Conservation (phyloP, 1,284 basidiomycete species). For the Papiliotrema flavescens region DNA sequence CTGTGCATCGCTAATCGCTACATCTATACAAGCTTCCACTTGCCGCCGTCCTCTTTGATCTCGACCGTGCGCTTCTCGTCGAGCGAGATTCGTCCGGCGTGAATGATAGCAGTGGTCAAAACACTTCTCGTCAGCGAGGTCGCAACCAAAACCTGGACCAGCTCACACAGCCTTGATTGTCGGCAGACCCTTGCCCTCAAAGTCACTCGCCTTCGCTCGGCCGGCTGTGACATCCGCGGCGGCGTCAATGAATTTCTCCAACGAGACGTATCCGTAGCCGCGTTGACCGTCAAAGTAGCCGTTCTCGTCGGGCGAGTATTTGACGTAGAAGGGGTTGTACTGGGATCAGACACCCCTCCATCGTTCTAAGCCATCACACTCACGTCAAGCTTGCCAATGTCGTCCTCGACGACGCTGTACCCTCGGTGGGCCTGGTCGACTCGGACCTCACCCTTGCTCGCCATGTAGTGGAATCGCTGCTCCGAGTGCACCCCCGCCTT, state of each 20-base stretch:
- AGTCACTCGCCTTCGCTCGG: slow-evolving; percentile 60
- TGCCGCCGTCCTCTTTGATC: slow-evolving; percentile 62
- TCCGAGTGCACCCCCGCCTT: slow-evolving; percentile 65
- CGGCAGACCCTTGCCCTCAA: slow-evolving; percentile 73
- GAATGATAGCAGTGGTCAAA: slow-evolving; percentile 83
- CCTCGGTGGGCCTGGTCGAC: slow-evolving; percentile 92
- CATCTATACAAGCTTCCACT: slow-evolving; percentile 59
- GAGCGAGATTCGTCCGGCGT: slow-evolving; percentile 81
- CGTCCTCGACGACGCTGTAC: slow-evolving; percentile 78
- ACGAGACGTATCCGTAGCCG: slow-evolving; percentile 82
- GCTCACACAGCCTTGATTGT: slow-evolving; percentile 62
- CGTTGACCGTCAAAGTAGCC: slow-evolving; percentile 90
- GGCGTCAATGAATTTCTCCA: slow-evolving; percentile 79
- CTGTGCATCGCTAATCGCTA: too few relatives aligned
- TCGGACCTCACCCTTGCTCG: slow-evolving; percentile 82
- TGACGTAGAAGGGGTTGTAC: slow-evolving; percentile 92
- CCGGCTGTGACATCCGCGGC: slow-evolving; percentile 64
- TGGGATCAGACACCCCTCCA: slow-evolving; percentile 15
- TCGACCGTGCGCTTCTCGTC: slow-evolving; percentile 79
- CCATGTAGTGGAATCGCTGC: slow-evolving; percentile 94
- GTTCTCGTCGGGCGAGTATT: slow-evolving; percentile 84
- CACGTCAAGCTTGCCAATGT: slow-evolving; percentile 58
- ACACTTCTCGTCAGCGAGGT: slow-evolving; percentile 55
- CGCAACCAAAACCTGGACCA: background rate
- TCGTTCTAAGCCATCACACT: slow-evolving; percentile 8